Conservation (phyloP, 2,329 filamentous ascomycete species). For the Neofusicoccum laricinum region DNA sequence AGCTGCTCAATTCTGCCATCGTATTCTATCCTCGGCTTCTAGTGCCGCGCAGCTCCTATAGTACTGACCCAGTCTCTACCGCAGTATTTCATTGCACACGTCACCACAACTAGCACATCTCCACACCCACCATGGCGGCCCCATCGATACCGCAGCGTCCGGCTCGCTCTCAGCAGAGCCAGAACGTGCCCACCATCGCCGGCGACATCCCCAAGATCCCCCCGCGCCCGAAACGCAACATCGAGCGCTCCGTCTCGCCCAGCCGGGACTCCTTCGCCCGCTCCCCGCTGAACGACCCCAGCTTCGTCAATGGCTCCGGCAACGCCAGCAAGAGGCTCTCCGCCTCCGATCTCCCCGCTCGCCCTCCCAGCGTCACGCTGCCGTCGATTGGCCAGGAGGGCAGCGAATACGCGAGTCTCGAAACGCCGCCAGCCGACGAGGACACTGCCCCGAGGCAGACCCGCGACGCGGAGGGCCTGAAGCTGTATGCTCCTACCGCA, state of each 20-base stretch:
- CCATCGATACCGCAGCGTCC: constrained; percentile 63
- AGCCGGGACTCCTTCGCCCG: constrained; percentile 75
- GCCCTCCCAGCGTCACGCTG: constrained; percentile 74
- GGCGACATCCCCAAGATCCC: constrained; percentile 69
- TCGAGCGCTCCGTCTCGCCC: constrained; percentile 75
- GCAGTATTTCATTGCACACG: neutral
- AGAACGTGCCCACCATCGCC: constrained; percentile 37
- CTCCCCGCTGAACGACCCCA: constrained; percentile 77
- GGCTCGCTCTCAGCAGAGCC: constrained; percentile 49
- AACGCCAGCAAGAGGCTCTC: constrained; percentile 27
- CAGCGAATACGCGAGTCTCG: constrained; percentile 64
- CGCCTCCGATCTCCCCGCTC: constrained; percentile 47
- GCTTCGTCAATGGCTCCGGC: constrained; percentile 45
- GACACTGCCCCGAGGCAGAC: constrained; percentile 63
- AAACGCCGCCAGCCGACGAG: constrained; percentile 32
- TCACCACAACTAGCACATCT: neutral
- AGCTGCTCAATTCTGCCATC: neutral
- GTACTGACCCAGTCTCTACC: neutral
- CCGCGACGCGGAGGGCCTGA: constrained; percentile 73
- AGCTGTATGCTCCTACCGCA: constrained; percentile 85
- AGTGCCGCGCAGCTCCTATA: neutral
- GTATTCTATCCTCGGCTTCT: neutral
- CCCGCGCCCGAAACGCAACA: constrained; percentile 68
- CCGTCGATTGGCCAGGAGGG: constrained; percentile 89
- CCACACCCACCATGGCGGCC: constrained; percentile 43